Evolutionary conservation across 495 filamentous ascomycete genomes (phyloP).

Genomic region (Penicillium maclennaniae): DNA sequence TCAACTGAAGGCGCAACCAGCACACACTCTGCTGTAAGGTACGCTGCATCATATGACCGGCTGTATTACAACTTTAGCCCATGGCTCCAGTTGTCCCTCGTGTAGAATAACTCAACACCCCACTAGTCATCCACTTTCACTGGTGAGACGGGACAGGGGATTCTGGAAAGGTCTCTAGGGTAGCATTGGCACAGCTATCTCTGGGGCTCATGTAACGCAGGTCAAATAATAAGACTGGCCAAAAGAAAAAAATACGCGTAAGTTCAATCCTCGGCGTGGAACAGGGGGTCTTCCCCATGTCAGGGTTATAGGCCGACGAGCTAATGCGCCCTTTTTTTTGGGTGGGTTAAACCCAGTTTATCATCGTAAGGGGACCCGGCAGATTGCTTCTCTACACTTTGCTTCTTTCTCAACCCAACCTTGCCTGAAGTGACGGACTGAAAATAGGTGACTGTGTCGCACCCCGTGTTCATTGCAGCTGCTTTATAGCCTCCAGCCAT

Average conservation of each 20-base stretch:
- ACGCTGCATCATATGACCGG: background rate
- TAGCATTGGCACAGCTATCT: background rate
- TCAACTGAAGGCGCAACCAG: background rate
- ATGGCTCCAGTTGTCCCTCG: background rate
- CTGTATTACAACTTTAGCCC: background rate
- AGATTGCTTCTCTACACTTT: background rate
- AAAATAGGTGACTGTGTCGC: background rate
- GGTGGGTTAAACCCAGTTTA: background rate
- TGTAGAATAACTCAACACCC: background rate
- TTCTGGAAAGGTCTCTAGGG: background rate
- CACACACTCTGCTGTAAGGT: background rate
- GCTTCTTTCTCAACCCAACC: background rate
- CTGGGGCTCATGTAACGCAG: constrained; percentile 4
- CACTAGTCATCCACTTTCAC: background rate
- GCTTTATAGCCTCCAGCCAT: background rate
- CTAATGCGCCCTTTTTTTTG: background rate
- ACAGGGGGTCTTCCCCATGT: background rate
- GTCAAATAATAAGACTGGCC: background rate
- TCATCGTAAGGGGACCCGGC: background rate
- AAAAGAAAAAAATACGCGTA: constrained; percentile 1
- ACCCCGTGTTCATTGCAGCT: background rate
- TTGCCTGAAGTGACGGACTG: background rate
- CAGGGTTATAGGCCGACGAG: background rate
- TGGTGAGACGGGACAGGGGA: background rate
- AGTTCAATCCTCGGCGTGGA: background rate